Base-by-base conservation (phyloP, 345 rosid genomes). In the Clarkia xantiana region DNA sequence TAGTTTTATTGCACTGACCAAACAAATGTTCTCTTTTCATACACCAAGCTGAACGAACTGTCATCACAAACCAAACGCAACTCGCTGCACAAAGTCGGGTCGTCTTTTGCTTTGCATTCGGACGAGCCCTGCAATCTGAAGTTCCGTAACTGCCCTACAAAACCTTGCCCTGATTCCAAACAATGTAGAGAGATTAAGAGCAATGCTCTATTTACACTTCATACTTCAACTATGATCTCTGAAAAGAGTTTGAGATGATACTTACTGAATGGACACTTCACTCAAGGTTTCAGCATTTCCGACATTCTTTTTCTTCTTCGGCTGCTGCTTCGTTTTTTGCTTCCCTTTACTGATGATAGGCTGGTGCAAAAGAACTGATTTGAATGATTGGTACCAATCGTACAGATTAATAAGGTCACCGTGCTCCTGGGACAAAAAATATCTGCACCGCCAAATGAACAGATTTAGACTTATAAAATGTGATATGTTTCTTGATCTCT, bases 371-470 rank as follows among this genome's bases (percentile, higher is more conserved):
- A 68, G 66, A 22, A 81, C 59, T 11, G 75, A 63, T 64, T 86
- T 91, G 68, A 86, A 91, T 47, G 94, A 79, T 59, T 80, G 84
- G 51, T 86, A 84, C 98, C 96, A 91, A 63, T 86, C 98, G 49
- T 86, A 86, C 20, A 91, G 75, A 67, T 91, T 91, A 45, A 86
- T 71, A 62, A 79, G 76, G 71, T 86, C 96, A 0, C 89, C 86
- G 51, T 91, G 96, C 72, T 86, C 96, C 68, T 81, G 93, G 50
- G 81, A 77, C 18, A 86, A 75, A 6, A 57, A 66, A 62, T 83
- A 86, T 87, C 98, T 91, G 61, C 6, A 13, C 9, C 42, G 49
- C 4, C 47, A 43, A 23, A 49, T 16, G 14, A 63, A 49, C 23
- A 50, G 41, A 42, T 51, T 44, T 39, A 29, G 36, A 29, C 36